Base-by-base conservation (phyloP, 2,329 filamentous ascomycete genomes). In the Colletotrichum sp. region DNA sequence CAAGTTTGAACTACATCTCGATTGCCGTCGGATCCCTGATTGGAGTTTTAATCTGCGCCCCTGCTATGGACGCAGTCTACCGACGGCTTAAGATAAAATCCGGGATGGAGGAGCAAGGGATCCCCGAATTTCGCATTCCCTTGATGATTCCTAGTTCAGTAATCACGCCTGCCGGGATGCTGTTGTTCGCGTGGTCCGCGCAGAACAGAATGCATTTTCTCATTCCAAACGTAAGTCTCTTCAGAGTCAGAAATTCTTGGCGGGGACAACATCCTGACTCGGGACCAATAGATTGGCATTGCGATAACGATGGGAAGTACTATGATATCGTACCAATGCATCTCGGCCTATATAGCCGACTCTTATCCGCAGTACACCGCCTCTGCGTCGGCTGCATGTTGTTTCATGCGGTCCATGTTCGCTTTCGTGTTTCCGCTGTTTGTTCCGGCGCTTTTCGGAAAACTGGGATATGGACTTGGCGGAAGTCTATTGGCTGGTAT, bases 1-100 rank as follows among this genome's bases (percentile, higher is more conserved):
- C 89, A n/a, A 91, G 91, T 0, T 82, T 94, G 1, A 92, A 94
- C 81, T 94, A 93, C 82, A 87, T 93, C 55, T 90, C 92, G 12
- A 88, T 92, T 24, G 91, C 90, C 0, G 55, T 93, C 0, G 93
- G 93, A 2, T 93, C 94, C 83, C 87, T 92, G 71, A 81, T 89
- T 1, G 92, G 89, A 9, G 85, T 87, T 0, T 88, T 91, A 74
- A 78, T 90, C 2, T 85, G 85, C 10, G 87, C 85, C 0, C 81
- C 82, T 0, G 32, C 88, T 1, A 87, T 88, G 81, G 89, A 90
- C 72, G 78, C 74, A 12, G 81, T 84, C 24, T 85, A 85, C 57
- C 82, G 80, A 16, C 80, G 79, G 12, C 78, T 84, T 24, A 82
- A 75, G 83, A 83, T 48, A 1, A 78, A 77, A 12, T 24, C 64